phyloP scores from a whole-genome alignment of 345 rosid genomes.

The Isatis tinctoria region DNA sequence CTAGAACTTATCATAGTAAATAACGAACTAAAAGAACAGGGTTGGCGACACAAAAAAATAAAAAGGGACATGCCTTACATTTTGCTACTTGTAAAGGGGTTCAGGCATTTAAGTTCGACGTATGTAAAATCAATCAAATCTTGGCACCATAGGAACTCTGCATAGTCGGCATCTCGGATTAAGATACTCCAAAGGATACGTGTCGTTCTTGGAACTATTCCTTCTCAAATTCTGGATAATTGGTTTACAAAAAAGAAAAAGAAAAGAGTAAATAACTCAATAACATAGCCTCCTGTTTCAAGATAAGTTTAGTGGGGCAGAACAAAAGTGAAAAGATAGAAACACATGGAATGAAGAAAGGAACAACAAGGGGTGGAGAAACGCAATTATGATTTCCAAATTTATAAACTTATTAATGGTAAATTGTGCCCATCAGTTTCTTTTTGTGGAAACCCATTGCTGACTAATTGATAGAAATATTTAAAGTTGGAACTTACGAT shows the following conservation, averaged over 20 bases:
- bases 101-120: not conserved
- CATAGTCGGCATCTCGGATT: not conserved
- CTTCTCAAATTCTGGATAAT: conserved; percentile 7
- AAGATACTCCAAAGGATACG: not conserved
- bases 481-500: not conserved
- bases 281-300: not conserved
- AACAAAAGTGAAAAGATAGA: conserved; percentile 11
- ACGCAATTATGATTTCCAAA: not conserved
- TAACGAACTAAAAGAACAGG: not conserved
- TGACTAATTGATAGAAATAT: not conserved
- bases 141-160: not conserved
- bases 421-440: not conserved
- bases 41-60: too few relatives aligned
- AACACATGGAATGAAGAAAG: conserved; percentile 17
- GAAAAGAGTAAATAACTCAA: not conserved
- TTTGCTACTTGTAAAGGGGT: conserved; percentile 3
- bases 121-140: conserved; percentile 12
- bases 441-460: not conserved
- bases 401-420: not conserved
- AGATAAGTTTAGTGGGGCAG: conserved; percentile 16
- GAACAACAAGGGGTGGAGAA: conserved; percentile 4
- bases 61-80: not conserved
- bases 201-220: conserved; percentile 1
- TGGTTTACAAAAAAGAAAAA: not conserved
- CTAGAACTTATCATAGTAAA: not conserved